Evolutionary conservation across 1,284 basidiomycete genomes (phyloP).

Genomic region (Malassezia obtusa): DNA sequence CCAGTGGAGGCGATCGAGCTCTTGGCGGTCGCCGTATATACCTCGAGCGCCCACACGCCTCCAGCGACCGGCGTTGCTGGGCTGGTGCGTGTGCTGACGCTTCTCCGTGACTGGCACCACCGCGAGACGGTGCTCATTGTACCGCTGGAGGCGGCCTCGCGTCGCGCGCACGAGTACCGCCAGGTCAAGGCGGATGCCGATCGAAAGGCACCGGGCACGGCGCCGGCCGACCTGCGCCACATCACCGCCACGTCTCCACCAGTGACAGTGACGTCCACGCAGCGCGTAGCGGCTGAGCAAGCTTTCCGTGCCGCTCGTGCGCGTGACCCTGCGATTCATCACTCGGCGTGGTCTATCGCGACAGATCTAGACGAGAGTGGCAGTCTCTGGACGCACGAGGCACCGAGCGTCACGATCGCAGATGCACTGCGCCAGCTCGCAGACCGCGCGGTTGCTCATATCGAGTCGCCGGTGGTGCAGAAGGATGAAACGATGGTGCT

Average conservation of each 20-base stretch:
- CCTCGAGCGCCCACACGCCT: constrained; percentile 45
- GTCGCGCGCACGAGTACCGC: constrained; percentile 32
- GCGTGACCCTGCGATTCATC: constrained; percentile 37
- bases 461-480: constrained; percentile 14
- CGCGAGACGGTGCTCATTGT: constrained; percentile 53
- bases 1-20: constrained; percentile 74
- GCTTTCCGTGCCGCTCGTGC: constrained; percentile 49
- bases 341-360: constrained; percentile 66
- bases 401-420: constrained; percentile 27
- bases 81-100: constrained; percentile 65
- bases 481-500: constrained; percentile 55
- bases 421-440: constrained; percentile 33
- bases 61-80: constrained; percentile 57
- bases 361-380: constrained; percentile 73
- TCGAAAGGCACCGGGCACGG: background rate
- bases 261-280: constrained; percentile 48
- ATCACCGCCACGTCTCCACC: background rate
- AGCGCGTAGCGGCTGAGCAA: constrained; percentile 58
- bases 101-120: constrained; percentile 73
- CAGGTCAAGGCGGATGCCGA: constrained; percentile 50
- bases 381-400: constrained; percentile 59
- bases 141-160: constrained; percentile 47
- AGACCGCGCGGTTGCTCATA: constrained; percentile 21
- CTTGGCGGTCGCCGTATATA: constrained; percentile 60
- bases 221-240: constrained; percentile 25